Evolutionary conservation across 2,329 filamentous ascomycete species (phyloP), one percentile per base, ranked within the genome.

Genomic region (Colletotrichum plurivorum): DNA sequence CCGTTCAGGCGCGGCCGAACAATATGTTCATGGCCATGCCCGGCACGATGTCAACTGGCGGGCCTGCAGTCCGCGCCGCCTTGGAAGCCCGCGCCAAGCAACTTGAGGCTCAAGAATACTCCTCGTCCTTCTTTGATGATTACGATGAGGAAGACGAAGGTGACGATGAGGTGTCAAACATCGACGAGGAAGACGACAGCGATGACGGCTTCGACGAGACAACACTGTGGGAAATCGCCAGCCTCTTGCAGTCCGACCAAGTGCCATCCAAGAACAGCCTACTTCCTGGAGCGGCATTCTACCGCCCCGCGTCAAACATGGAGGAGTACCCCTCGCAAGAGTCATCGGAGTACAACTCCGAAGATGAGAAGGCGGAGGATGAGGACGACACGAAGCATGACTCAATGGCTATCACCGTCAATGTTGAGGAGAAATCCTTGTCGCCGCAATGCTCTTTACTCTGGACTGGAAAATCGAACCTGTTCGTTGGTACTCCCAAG

Each of bases 211-310:
- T 90, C 71, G 89, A 90, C 69, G 89, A 91, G 78, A 85, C 80
- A 10, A 90, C 88, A 1, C 79, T 91, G 27, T 90, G 88, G 87
- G 88, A 91, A 75, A 91, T 91, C 78, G 89, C 88, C 67, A 88
- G 81, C 69, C 80, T 91, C 48, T 80, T 91, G 12, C 84, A 86
- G 75, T 81, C 84, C 2, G 83, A 85, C 63, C 76, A 84, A 56
- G 77, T 89, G 5, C 86, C 87, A 4, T 86, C 87, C 13, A 85
- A 82, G 72, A 75, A 85, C 49, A 89, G 85, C 73, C 76, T 89
- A 9, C 75, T 88, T 18, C 84, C 83, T 12, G 73, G 74, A 7
- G 68, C 75, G 15, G 65, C 39, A n/a, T 48, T 39, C 13, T 66
- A 70, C 48, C 57, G 66, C 13, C 45, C 45, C 13, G 56, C 65